Evolutionary conservation across 1,284 basidiomycete genomes (phyloP).

Genomic region (Sanghuangporus sanghuang): DNA sequence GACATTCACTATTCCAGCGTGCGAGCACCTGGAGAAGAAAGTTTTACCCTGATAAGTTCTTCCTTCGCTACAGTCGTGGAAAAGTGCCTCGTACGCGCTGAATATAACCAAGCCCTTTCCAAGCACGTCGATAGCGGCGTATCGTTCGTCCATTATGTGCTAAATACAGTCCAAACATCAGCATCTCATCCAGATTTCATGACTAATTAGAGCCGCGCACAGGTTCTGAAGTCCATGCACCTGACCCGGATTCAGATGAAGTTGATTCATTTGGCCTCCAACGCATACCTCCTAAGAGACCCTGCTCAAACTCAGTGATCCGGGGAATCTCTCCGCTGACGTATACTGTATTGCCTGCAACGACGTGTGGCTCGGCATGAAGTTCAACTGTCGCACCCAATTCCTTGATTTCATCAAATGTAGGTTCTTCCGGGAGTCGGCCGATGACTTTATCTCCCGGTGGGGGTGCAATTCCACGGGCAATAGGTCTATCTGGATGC

Average conservation of each 20-base stretch:
- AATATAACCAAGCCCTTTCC: constrained; percentile 80
- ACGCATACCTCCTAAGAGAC: constrained; percentile 60
- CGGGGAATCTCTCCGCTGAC: constrained; percentile 79
- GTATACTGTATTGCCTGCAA: constrained; percentile 57
- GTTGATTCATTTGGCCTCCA: constrained; percentile 40
- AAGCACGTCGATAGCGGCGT: constrained; percentile 67
- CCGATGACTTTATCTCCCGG: constrained; percentile 52
- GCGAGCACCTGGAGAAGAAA: constrained; percentile 54
- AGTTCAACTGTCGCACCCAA: constrained; percentile 53
- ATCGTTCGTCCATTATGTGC: constrained; percentile 80
- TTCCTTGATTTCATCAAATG: constrained; percentile 56
- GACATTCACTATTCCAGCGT: constrained; percentile 82
- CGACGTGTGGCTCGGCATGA: constrained; percentile 53
- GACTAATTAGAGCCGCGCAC: constrained; percentile 31
- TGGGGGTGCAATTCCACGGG: constrained; percentile 67
- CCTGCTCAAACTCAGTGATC: constrained; percentile 60
- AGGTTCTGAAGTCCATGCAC: constrained; percentile 58
- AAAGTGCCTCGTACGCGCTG: constrained; percentile 53
- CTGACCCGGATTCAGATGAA: constrained; percentile 31
- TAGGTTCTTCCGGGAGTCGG: constrained; percentile 63
- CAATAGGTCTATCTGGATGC: constrained; percentile 69
- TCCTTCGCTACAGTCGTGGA: neutral
- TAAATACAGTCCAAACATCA: constrained; percentile 24
- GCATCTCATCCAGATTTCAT: neutral
- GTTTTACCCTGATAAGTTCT: neutral